A percentile compares a stretch with the other conserved stretches of the same genome.
Conservation (phyloP, 768 basidiomycete species). For the Lactarius indigo region DNA sequence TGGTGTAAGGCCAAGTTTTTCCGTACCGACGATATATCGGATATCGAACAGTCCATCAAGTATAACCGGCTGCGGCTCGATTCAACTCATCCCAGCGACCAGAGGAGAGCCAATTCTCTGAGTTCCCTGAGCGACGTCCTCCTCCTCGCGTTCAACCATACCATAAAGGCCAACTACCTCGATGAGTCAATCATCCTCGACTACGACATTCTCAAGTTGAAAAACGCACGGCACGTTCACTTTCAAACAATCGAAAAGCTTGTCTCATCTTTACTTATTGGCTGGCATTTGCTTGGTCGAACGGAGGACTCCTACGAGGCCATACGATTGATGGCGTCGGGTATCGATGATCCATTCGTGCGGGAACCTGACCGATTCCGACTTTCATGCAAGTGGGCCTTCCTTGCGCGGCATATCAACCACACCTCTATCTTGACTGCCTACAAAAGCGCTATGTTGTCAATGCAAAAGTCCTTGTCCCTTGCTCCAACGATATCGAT, state of each 20-base stretch:
- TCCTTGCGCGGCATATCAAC: background rate
- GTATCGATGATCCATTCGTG: background rate
- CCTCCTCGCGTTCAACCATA: background rate
- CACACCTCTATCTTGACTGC: background rate
- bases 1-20: background rate
- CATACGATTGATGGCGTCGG: background rate
- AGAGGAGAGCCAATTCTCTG: too few relatives aligned
- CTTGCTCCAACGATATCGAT: background rate
- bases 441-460: background rate
- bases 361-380: background rate
- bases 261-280: background rate
- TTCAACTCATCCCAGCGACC: background rate
- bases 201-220: background rate
- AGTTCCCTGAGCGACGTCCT: background rate
- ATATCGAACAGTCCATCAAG: background rate
- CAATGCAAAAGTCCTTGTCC: background rate
- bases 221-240: background rate
- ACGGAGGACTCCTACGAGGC: slow-evolving; percentile 7
- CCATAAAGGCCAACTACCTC: background rate
- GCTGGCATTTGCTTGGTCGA: background rate
- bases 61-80: background rate
- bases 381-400: background rate
- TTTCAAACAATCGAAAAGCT: background rate
- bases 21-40: background rate
- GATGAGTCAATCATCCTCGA: background rate